These are phyloP conservation scores for Brachypodium distachyon DNA, from an alignment of 202 grass and related monocot species.

Conservation along the genomic window DNA sequence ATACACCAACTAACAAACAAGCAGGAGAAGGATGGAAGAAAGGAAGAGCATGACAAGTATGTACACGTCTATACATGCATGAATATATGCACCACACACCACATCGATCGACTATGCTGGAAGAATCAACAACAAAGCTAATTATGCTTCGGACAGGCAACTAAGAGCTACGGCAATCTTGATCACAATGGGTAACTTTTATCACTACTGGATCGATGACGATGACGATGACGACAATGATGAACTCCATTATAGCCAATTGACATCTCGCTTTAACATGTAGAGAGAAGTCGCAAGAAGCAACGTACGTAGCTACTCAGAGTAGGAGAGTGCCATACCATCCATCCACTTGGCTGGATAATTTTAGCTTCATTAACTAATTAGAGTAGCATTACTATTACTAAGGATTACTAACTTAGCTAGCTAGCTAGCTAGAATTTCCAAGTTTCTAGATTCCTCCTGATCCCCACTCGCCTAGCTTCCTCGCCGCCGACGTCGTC, in stretches of 20 bases:
- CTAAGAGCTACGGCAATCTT: neutral
- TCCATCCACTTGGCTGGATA: slow-evolving; percentile 21
- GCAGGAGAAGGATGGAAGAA: neutral
- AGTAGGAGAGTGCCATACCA: slow-evolving; percentile 1
- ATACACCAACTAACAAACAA: neutral
- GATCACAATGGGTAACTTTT: slow-evolving; percentile 13
- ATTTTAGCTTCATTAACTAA: neutral
- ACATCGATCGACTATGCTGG: neutral
- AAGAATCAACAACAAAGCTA: slow-evolving; percentile 8
- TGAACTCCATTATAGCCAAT: slow-evolving; percentile 23
- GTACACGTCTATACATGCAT: neutral
- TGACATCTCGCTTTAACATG: slow-evolving; percentile 30
- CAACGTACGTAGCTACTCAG: slow-evolving; percentile 24
- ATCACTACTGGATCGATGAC: neutral
- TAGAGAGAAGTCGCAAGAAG: slow-evolving; percentile 51
- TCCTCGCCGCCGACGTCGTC: slow-evolving; percentile 34
- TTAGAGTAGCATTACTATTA: too few relatives aligned
- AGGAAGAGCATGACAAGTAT: slow-evolving; percentile 16
- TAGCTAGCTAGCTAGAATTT: slow-evolving; percentile 4
- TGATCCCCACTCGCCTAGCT: slow-evolving; percentile 64
- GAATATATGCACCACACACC: slow-evolving; percentile 7
- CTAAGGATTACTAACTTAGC: too few relatives aligned
- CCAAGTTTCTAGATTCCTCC: slow-evolving; percentile 49
- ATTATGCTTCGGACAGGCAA: too few relatives aligned
- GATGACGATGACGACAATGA: neutral